Percentiles rank a stretch among this genome's conserved stretches.
Conservation (phyloP, 129 eudicot species). For the Cynara cardunculus region DNA sequence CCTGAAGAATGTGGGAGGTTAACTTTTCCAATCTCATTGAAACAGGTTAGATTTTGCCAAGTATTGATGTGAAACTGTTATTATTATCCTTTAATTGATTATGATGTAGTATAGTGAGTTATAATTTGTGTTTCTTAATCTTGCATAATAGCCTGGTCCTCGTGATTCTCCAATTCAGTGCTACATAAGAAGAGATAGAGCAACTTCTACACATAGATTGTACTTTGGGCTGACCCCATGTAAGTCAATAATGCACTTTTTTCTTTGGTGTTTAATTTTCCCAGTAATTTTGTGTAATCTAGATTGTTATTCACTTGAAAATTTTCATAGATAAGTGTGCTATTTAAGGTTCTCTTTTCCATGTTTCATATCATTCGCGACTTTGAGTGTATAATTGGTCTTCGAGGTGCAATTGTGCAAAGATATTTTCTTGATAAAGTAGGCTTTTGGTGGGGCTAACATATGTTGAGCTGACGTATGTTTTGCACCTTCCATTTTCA, state of each 20-base stretch:
- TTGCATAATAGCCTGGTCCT: slow-evolving; percentile 75
- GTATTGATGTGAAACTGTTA: not conserved
- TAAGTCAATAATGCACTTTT: slow-evolving; percentile 44
- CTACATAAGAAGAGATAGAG: slow-evolving; percentile 86
- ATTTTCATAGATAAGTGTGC: not conserved
- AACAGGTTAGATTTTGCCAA: slow-evolving; percentile 50
- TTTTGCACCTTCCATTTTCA: slow-evolving; percentile 12
- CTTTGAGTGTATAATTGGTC: not conserved
- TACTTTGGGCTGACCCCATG: slow-evolving; percentile 87
- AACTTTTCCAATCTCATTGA: slow-evolving; percentile 93
- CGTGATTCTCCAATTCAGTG: slow-evolving; percentile 88
- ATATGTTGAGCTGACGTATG: not conserved
- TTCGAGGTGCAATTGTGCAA: not conserved
- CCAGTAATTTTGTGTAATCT: not conserved
- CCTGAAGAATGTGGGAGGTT: slow-evolving; percentile 93
- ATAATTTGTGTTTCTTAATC: not conserved
- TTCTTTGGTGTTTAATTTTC: not conserved
- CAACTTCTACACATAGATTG: slow-evolving; percentile 66
- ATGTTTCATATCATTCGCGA: not conserved
- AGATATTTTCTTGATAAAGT: not conserved
- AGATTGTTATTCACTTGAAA: not conserved
- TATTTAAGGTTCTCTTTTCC: not conserved
- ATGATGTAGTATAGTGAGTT: not conserved
- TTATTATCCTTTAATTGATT: not conserved
- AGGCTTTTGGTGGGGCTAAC: slow-evolving; percentile 14